A percentile compares a stretch with the other conserved stretches of the same genome.
Evolutionary conservation across 257 asterid species (phyloP).

Genomic region (Ophiorrhiza pumila): DNA sequence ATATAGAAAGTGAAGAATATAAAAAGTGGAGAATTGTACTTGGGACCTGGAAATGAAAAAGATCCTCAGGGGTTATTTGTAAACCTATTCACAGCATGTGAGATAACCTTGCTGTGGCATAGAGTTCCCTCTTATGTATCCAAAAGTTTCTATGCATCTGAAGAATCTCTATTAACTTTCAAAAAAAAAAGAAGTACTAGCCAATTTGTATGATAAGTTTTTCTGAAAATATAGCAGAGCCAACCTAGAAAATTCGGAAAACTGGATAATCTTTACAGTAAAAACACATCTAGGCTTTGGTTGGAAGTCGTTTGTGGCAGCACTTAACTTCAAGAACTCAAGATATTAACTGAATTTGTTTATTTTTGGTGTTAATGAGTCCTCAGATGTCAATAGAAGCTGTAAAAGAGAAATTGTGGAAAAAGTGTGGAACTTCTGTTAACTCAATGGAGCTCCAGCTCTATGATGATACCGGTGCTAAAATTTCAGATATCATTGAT

Average conservation of each 20-base stretch:
- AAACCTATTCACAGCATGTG: background rate
- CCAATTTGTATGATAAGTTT: background rate
- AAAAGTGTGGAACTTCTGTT: conserved; percentile 86
- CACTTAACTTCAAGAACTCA: background rate
- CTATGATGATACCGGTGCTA: conserved; percentile 65
- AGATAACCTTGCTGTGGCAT: background rate
- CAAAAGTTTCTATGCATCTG: background rate
- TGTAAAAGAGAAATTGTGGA: conserved; percentile 89
- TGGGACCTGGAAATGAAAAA: background rate
- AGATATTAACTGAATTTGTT: background rate
- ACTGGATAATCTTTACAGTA: too few relatives aligned
- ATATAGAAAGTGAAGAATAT: too few relatives aligned
- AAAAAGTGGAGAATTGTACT: background rate
- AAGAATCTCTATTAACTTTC: background rate
- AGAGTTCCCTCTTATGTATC: background rate
- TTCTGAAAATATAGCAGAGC: background rate
- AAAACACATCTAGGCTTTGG: too few relatives aligned
- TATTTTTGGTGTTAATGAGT: conserved; percentile 4
- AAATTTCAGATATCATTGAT: conserved; percentile 59
- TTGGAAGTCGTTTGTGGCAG: background rate
- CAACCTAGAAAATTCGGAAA: background rate
- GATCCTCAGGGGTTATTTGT: too few relatives aligned
- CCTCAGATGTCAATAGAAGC: conserved; percentile 75
- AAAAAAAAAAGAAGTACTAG: background rate
- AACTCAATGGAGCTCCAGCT: conserved; percentile 83